phyloP scores from a whole-genome alignment of 202 grass and related monocot species.

The Brachypodium distachyon region DNA sequence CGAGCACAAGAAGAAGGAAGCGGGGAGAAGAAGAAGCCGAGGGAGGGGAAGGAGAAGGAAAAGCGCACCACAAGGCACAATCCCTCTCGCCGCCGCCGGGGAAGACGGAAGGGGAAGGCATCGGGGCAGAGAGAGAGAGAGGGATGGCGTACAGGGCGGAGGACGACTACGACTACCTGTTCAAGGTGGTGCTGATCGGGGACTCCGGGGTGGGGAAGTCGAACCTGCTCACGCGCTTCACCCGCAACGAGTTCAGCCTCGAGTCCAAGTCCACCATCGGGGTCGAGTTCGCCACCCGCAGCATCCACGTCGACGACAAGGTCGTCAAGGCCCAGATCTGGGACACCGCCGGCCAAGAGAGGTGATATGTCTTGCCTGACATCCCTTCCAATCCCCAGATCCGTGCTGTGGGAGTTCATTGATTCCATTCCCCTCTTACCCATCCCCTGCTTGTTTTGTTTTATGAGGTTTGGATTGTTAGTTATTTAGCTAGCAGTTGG shows the following conservation, averaged over 20 bases:
- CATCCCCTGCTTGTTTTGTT: not conserved
- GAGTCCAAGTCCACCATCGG: constrained; percentile 96
- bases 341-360: constrained; percentile 81
- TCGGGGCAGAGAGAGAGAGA: not conserved
- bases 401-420: not conserved
- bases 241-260: constrained; percentile 90
- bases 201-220: constrained; percentile 91
- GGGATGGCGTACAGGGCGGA: constrained; percentile 84
- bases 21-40: not conserved
- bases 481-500: not conserved
- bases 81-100: not conserved
- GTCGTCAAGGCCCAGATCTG: constrained; percentile 96
- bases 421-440: not conserved
- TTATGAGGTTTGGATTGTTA: not conserved
- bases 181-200: constrained; percentile 95
- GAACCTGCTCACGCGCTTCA: constrained; percentile 80
- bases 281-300: constrained; percentile 84
- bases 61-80: not conserved
- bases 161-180: constrained; percentile 93
- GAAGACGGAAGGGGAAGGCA: not conserved
- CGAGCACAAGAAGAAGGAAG: not conserved
- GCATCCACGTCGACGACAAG: constrained; percentile 89
- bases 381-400: not conserved
- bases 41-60: not conserved
- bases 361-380: not conserved